Percentiles rank a stretch among this genome's conserved stretches.
Conservation (phyloP, 768 basidiomycete species). For the Candolleomyces efflorescens region DNA sequence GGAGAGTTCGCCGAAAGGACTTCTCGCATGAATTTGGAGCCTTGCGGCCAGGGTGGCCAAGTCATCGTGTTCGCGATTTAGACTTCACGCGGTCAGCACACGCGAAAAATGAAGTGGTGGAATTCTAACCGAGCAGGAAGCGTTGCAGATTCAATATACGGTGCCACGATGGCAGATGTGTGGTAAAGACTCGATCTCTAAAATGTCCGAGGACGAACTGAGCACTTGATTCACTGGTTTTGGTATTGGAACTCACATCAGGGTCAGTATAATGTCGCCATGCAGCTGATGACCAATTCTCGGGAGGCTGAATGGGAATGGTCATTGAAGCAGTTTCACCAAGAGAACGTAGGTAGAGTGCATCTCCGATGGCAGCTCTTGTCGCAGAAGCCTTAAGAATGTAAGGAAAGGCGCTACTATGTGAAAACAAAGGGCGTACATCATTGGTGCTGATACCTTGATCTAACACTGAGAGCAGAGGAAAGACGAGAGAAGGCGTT, state of each 20-base stretch:
- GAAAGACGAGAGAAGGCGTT: constrained; percentile 51
- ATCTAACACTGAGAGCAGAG: constrained; percentile 48
- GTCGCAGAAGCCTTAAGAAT: constrained; percentile 29
- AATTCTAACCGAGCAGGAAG: constrained; percentile 49
- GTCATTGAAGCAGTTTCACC: constrained; percentile 45
- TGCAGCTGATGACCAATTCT: constrained; percentile 32
- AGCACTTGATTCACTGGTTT: not conserved
- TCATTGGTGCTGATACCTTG: constrained; percentile 31
- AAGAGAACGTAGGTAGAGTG: constrained; percentile 49
- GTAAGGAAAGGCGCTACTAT: not conserved
- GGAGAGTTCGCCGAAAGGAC: constrained; percentile 51
- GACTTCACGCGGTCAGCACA: constrained; percentile 18
- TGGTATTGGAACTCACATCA: constrained; percentile 18
- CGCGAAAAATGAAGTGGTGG: constrained; percentile 9
- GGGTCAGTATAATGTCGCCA: constrained; percentile 21
- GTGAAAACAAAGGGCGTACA: constrained; percentile 30
- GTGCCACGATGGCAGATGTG: constrained; percentile 53
- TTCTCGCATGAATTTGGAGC: constrained; percentile 50
- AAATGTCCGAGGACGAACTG: not conserved
- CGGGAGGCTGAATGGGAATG: constrained; percentile 46
- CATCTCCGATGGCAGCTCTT: constrained; percentile 56
- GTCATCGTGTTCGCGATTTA: constrained; percentile 26
- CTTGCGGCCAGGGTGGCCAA: constrained; percentile 42
- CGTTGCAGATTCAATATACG: constrained; percentile 55
- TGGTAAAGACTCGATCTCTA: constrained; percentile 33